These are phyloP conservation scores for Neonothopanus nambi DNA, from an alignment of 1,284 basidiomycete species.

Conservation along the genomic window DNA sequence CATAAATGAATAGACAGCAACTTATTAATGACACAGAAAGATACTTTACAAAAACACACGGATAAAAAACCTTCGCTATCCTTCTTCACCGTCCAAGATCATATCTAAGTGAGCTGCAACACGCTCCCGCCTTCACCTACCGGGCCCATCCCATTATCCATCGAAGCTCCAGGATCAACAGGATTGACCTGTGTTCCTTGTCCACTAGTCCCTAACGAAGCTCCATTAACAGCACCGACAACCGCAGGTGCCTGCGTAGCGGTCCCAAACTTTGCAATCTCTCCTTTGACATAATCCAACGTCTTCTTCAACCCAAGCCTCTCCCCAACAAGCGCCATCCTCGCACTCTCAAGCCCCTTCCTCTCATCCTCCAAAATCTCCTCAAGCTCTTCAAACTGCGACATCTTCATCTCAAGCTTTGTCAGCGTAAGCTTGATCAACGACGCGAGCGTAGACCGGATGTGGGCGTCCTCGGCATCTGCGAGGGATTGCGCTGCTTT, in stretches of 20 bases:
- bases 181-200: conserved; percentile 11
- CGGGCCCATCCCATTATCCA: conserved; percentile 13
- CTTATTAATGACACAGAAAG: too few species aligned
- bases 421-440: conserved; percentile 90
- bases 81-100: too few species aligned
- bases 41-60: too few species aligned
- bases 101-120: conserved; percentile 8
- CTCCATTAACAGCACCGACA: conserved; percentile 9
- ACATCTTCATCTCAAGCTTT: conserved; percentile 93
- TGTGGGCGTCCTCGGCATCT: conserved; percentile 81
- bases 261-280: conserved; percentile 48
- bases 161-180: neutral
- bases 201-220: conserved; percentile 10
- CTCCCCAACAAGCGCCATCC: conserved; percentile 67
- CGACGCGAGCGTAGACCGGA: conserved; percentile 79
- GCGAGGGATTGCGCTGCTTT: conserved; percentile 85
- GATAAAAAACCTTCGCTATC: too few species aligned
- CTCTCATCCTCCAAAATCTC: conserved; percentile 87
- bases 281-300: conserved; percentile 61
- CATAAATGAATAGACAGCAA: too few species aligned
- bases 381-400: conserved; percentile 90
- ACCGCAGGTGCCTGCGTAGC: conserved; percentile 1
- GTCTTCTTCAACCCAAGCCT: conserved; percentile 63
- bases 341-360: conserved; percentile 68
- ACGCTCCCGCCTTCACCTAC: conserved; percentile 11